phyloP scores from a whole-genome alignment of 495 filamentous ascomycete species.

The Amniculicola lignicola region DNA sequence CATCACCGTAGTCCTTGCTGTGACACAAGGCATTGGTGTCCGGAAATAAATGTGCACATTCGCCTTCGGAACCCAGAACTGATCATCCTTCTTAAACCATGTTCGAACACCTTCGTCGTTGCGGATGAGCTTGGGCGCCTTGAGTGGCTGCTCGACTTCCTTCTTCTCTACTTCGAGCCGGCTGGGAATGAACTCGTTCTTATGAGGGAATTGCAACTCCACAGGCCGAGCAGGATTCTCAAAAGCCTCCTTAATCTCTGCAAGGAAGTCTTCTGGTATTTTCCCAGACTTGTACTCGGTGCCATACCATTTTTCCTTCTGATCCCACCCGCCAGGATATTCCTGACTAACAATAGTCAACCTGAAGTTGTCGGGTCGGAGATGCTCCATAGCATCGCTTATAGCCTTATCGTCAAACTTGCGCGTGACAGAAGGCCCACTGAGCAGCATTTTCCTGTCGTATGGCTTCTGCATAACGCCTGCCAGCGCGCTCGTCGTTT shows the following conservation, averaged over 20 bases:
- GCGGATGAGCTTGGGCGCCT: slow-evolving; percentile 78
- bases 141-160: slow-evolving; percentile 68
- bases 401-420: slow-evolving; percentile 77
- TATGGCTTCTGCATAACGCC: slow-evolving; percentile 85
- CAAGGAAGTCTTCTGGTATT: slow-evolving; percentile 72
- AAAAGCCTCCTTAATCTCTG: slow-evolving; percentile 62
- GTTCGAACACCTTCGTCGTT: slow-evolving; percentile 77
- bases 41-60: slow-evolving; percentile 76
- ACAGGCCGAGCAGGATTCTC: slow-evolving; percentile 58
- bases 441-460: slow-evolving; percentile 82
- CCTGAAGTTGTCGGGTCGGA: slow-evolving; percentile 87
- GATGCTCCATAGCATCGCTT: slow-evolving; percentile 66
- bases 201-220: slow-evolving; percentile 81
- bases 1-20: slow-evolving; percentile 73
- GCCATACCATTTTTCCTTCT: slow-evolving; percentile 96
- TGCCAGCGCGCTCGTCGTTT: slow-evolving; percentile 79
- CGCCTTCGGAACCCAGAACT: slow-evolving; percentile 96
- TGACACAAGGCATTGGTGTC: slow-evolving; percentile 72
- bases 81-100: slow-evolving; percentile 99
- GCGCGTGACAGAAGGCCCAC: slow-evolving; percentile 64
- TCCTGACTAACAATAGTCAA: slow-evolving; percentile 77
- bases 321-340: slow-evolving; percentile 77
- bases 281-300: slow-evolving; percentile 87
- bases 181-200: slow-evolving; percentile 94
- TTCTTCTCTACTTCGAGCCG: slow-evolving; percentile 93